phyloP scores from a whole-genome alignment of 2,329 filamentous ascomycete species.

The Fusarium lateritium region DNA sequence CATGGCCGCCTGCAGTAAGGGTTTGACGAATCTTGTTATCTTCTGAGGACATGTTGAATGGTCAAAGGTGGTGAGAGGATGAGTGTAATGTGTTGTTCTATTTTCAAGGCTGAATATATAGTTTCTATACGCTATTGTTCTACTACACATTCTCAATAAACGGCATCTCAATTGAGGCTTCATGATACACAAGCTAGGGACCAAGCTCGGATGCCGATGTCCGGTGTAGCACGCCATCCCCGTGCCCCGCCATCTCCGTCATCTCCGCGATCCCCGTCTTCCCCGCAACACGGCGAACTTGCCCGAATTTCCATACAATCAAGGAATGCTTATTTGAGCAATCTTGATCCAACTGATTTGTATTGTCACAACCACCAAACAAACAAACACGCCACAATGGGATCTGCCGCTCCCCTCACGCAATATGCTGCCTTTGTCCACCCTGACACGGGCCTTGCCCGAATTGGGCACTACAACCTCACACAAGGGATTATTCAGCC shows the following conservation, averaged over 20 bases:
- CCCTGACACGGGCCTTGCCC: neutral
- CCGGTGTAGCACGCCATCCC: neutral
- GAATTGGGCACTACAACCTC: constrained; percentile 2
- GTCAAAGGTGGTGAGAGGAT: too few species aligned
- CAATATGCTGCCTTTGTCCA: neutral
- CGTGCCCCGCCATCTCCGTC: neutral
- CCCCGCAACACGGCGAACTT: neutral
- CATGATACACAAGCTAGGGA: too few species aligned
- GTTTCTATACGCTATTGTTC: too few species aligned
- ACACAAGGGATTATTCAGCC: neutral
- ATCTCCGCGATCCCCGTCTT: constrained; percentile 7
- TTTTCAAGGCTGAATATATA: too few species aligned
- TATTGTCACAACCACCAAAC: neutral
- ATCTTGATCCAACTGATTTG: neutral
- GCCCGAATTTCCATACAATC: neutral
- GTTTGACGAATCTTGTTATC: constrained; percentile 15
- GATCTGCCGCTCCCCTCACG: neutral
- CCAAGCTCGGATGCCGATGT: neutral
- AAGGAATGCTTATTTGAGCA: neutral
- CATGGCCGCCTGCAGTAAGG: constrained; percentile 15
- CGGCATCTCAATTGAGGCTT: too few species aligned
- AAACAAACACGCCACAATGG: neutral
- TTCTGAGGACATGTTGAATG: constrained; percentile 14
- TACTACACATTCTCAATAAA: too few species aligned
- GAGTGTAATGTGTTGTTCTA: too few species aligned